Evolutionary conservation across 495 filamentous ascomycete species (phyloP).

Genomic region (Cudoniella acicularis): DNA sequence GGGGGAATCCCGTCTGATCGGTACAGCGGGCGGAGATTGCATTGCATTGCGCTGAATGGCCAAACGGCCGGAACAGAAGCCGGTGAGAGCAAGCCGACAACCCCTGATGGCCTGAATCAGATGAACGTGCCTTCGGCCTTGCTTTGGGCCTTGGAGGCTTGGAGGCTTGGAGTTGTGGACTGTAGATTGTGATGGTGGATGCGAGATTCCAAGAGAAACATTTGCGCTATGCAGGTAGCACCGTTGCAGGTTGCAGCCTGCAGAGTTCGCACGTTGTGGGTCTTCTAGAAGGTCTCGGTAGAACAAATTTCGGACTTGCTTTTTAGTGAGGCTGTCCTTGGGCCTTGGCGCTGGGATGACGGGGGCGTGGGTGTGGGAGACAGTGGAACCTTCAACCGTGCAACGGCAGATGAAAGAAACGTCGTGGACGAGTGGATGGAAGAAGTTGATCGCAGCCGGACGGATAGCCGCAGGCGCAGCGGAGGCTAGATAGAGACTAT

Average conservation of each 20-base stretch:
- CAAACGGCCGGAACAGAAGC: background rate
- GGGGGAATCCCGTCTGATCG: background rate
- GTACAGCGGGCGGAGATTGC: background rate
- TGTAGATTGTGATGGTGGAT: too few species aligned
- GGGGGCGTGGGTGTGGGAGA: background rate
- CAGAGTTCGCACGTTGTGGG: background rate
- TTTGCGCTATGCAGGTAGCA: too few species aligned
- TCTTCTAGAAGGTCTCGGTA: background rate
- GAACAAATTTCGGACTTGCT: background rate
- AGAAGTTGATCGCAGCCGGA: background rate
- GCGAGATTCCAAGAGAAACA: background rate
- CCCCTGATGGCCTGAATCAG: background rate
- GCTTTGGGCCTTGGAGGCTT: too few species aligned
- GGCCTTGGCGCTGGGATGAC: background rate
- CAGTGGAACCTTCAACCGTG: background rate
- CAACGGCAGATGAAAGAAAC: background rate
- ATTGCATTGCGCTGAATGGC: background rate
- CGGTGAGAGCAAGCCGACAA: background rate
- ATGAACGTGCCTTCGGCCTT: background rate
- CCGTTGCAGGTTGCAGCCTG: background rate
- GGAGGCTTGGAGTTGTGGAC: too few species aligned
- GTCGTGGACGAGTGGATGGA: background rate
- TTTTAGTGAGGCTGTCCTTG: background rate
- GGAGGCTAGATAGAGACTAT: background rate
- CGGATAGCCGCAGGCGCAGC: background rate